These are phyloP conservation scores for Exophiala sp. DNA, from an alignment of 2,329 filamentous ascomycete genomes.

Conservation along the genomic window DNA sequence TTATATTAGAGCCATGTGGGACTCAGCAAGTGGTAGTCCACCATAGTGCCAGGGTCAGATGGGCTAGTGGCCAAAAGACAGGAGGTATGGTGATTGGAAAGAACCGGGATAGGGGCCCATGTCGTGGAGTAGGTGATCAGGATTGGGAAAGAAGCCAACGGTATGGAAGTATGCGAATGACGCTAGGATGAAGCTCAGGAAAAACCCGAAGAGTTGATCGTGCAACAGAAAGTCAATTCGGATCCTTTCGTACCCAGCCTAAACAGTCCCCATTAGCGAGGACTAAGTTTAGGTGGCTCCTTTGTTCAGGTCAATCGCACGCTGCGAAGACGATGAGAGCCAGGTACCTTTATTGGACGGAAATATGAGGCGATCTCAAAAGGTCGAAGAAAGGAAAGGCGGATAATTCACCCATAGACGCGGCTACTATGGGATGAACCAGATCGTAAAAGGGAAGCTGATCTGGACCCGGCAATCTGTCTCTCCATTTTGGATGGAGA, in stretches of 20 bases:
- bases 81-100: conserved; percentile 14
- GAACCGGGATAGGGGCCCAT: conserved; percentile 6
- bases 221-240: neutral
- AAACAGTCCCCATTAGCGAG: no score
- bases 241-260: neutral
- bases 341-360: conserved; percentile 16
- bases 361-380: conserved; percentile 15
- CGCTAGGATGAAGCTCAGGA: neutral
- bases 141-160: conserved; percentile 10
- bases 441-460: conserved; percentile 1
- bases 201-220: conserved; percentile 1
- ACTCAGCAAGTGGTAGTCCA: conserved; percentile 23
- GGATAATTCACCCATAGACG: conserved; percentile 8
- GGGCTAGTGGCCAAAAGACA: conserved; percentile 16
- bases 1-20: conserved; percentile 18
- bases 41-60: conserved; percentile 16
- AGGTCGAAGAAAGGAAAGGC: neutral
- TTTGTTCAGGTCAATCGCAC: neutral
- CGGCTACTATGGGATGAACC: conserved; percentile 2
- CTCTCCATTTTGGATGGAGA: neutral
- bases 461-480: conserved; percentile 11
- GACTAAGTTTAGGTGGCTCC: neutral
- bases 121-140: conserved; percentile 12
- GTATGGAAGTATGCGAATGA: conserved; percentile 4
- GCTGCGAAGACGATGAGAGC: neutral